Evolutionary conservation across 2,329 filamentous ascomycete species (phyloP).

Genomic region (Colletotrichum trifolii): DNA sequence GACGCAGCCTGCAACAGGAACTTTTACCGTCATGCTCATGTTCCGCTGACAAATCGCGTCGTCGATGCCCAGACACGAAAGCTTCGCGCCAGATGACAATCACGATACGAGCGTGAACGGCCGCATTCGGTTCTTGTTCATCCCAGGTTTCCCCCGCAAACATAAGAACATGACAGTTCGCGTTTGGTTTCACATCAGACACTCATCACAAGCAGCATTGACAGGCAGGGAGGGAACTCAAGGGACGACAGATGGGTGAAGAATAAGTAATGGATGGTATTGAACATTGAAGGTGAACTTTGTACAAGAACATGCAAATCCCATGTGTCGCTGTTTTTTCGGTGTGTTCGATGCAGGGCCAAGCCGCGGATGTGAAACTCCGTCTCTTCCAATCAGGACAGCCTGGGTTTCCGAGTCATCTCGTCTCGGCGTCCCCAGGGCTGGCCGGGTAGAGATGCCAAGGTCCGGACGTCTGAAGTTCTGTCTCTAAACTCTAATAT

Average conservation of each 20-base stretch:
- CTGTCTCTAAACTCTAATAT: slow-evolving; percentile 19
- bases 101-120: background rate
- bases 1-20: background rate
- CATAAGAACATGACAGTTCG: slow-evolving; percentile 17
- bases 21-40: background rate
- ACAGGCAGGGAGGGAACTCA: background rate
- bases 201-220: too few relatives aligned
- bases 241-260: background rate
- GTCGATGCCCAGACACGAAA: too few relatives aligned
- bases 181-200: background rate
- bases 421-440: slow-evolving; percentile 14
- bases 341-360: too few relatives aligned
- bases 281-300: slow-evolving; percentile 34
- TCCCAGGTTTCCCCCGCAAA: background rate
- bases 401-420: slow-evolving; percentile 27
- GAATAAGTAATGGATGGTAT: slow-evolving; percentile 36
- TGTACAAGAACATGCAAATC: slow-evolving; percentile 36
- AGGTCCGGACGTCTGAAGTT: slow-evolving; percentile 8
- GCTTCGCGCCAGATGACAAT: background rate
- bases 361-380: too few relatives aligned
- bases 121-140: too few relatives aligned
- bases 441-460: slow-evolving; percentile 29
- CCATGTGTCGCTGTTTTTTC: background rate
- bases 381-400: too few relatives aligned
- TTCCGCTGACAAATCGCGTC: slow-evolving; percentile 14